A percentile compares a stretch with the other conserved stretches of the same genome.
phyloP scores from a whole-genome alignment of 805 yeast genomes.

The Sungouiella thailandica region DNA sequence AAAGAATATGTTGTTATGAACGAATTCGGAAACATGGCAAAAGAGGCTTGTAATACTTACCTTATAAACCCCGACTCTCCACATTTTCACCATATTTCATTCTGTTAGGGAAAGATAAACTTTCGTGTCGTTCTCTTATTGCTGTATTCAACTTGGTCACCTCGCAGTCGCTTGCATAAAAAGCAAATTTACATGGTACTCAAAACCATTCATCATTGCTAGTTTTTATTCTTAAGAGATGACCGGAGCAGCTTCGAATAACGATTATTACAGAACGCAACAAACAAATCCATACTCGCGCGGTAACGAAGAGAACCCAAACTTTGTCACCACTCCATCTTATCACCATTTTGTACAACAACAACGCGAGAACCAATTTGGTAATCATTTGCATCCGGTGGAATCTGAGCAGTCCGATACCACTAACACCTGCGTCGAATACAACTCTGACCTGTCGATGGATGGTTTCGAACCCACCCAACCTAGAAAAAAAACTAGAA shows the following conservation, averaged over 20 bases:
- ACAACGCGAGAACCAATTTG: neutral
- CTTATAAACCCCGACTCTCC: too few relatives aligned
- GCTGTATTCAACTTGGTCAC: too few relatives aligned
- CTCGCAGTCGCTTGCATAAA: neutral
- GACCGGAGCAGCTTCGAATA: slow-evolving; percentile 7
- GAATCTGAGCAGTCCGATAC: slow-evolving; percentile 9
- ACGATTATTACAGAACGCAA: slow-evolving; percentile 7
- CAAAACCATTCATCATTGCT: neutral
- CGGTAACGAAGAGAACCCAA: neutral
- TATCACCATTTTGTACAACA: slow-evolving; percentile 3
- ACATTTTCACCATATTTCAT: too few relatives aligned
- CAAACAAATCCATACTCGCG: slow-evolving; percentile 2
- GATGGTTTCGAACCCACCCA: slow-evolving; percentile 4
- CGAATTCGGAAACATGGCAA: too few relatives aligned
- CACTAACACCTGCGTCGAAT: slow-evolving; percentile 13
- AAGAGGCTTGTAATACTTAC: too few relatives aligned
- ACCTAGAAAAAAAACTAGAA: neutral
- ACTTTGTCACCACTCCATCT: slow-evolving; percentile 1
- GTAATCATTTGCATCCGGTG: slow-evolving; percentile 5
- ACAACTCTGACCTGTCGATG: slow-evolving; percentile 6
- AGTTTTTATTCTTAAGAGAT: neutral
- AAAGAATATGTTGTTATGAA: too few relatives aligned
- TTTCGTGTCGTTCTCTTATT: too few relatives aligned
- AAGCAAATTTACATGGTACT: too few relatives aligned
- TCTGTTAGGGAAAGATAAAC: too few relatives aligned